phyloP scores from a whole-genome alignment of 2,329 filamentous ascomycete species.

The Parasarocladium wereldwijsianum region DNA sequence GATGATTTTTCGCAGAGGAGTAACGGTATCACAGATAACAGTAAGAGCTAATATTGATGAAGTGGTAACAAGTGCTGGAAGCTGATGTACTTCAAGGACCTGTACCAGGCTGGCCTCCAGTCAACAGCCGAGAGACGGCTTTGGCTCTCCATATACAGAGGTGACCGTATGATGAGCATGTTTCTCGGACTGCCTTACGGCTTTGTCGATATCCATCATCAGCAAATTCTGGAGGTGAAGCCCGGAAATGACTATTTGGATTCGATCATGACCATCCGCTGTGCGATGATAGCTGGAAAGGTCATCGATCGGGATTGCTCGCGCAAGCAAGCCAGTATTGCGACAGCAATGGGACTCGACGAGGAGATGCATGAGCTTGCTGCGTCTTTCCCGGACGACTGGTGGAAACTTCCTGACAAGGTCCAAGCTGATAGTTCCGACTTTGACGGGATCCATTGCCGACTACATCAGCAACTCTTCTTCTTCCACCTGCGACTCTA shows the following conservation, averaged over 20 bases:
- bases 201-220: conserved; percentile 7
- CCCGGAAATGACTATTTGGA: conserved; percentile 2
- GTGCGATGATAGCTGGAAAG: conserved; percentile 22
- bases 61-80: not conserved
- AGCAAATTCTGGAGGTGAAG: conserved; percentile 7
- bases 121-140: conserved; percentile 11
- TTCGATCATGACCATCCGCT: conserved; percentile 7
- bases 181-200: conserved; percentile 23
- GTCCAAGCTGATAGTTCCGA: conserved; percentile 6
- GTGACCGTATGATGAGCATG: conserved; percentile 27
- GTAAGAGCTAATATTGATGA: conserved; percentile 11
- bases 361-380: conserved; percentile 24
- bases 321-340: conserved; percentile 18
- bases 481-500: conserved; percentile 28
- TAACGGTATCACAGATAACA: conserved; percentile 26
- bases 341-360: conserved; percentile 21
- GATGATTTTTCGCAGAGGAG: conserved; percentile 23
- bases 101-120: conserved; percentile 3
- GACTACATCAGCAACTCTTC: conserved; percentile 20
- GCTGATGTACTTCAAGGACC: conserved; percentile 4
- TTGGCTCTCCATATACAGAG: conserved; percentile 12
- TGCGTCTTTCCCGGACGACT: conserved; percentile 19
- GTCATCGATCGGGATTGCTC: conserved; percentile 25
- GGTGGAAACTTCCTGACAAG: conserved; percentile 19
- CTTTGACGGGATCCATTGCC: conserved; percentile 1